Base-by-base conservation (phyloP, 345 rosid species). In the Crucihimalaya himalaica region DNA sequence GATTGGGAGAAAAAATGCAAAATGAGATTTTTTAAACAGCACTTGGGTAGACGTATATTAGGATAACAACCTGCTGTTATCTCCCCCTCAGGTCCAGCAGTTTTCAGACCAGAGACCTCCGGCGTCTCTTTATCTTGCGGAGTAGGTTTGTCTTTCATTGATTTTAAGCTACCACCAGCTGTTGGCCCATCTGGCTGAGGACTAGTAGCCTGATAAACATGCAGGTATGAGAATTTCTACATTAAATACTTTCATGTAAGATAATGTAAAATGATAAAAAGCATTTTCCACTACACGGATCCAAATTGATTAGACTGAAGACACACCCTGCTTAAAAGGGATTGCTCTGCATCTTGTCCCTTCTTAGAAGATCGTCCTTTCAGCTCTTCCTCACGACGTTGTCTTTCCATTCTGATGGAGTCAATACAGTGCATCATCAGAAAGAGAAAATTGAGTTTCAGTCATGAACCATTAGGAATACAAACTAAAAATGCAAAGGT, bases 301-400 rank as follows among this genome's bases (percentile, higher is more conserved):
- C 48, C 60, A 71, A 31, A 40, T 57, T 71, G 25, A 40, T 51
- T 7, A 4, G 63, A 64, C 62, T 59, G 61, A 76, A 70, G 39
- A 57, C 87, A 45, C 34, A 87, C 99, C 83, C 97, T 87, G 74
- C 87, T 90, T 72, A 89, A 77, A 32, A 85, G 66, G 64, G 97
- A 81, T 64, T 96, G 99, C 80, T 96, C 99, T 58, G 97, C 87
- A 42, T 92, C 99, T 60, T 51, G 70, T 54, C 82, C 88, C 82
- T 91, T 94, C 75, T 87, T 94, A 58, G 98, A 94, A 59, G 98
- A 87, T 77, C 89, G 81, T 51, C 80, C 83, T 82, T 89, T 96
- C 63, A 86, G 76, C 73, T 96, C 99, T 63, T 96, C 99, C 86
- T 96, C 99, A 0, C 98, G 90, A 9, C 98, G 97, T 63, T 90